phyloP scores from a whole-genome alignment of 177 flowering plant genomes.

The Vitis hybrid region DNA sequence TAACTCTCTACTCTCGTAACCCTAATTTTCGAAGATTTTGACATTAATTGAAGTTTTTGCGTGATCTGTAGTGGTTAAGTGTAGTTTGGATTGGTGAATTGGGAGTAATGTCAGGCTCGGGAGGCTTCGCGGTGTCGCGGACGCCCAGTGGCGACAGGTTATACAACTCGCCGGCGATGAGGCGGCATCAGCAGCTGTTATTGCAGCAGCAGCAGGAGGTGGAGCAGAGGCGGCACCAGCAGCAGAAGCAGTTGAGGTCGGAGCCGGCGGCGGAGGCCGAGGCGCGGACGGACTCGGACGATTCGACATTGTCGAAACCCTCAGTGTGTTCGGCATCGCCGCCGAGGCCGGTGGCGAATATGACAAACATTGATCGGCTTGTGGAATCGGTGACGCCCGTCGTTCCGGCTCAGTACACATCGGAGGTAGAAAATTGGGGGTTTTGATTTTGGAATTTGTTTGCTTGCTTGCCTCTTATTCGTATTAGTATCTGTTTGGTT shows the following conservation, averaged over 20 bases:
- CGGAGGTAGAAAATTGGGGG: slow-evolving; percentile 37
- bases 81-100: not conserved
- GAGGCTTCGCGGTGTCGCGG: slow-evolving; percentile 33
- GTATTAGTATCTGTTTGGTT: not conserved
- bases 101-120: slow-evolving; percentile 38
- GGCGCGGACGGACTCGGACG: slow-evolving; percentile 32
- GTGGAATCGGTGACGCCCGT: slow-evolving; percentile 54
- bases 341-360: slow-evolving; percentile 11
- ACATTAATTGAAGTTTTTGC: no score
- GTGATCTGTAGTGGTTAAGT: no score
- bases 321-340: slow-evolving; percentile 26
- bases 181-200: slow-evolving; percentile 36
- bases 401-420: slow-evolving; percentile 40
- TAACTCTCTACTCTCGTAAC: no score
- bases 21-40: no score
- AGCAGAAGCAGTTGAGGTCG: slow-evolving; percentile 1
- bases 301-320: slow-evolving; percentile 35
- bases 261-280: slow-evolving; percentile 13
- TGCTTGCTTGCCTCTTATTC: not conserved
- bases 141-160: slow-evolving; percentile 44
- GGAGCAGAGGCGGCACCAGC: slow-evolving; percentile 11
- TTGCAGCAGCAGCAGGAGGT: slow-evolving; percentile 24
- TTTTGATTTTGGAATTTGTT: not conserved
- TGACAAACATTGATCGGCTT: slow-evolving; percentile 59
- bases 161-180: slow-evolving; percentile 41